phyloP scores from a whole-genome alignment of 495 filamentous ascomycete genomes.

The Parmelia sp. region DNA sequence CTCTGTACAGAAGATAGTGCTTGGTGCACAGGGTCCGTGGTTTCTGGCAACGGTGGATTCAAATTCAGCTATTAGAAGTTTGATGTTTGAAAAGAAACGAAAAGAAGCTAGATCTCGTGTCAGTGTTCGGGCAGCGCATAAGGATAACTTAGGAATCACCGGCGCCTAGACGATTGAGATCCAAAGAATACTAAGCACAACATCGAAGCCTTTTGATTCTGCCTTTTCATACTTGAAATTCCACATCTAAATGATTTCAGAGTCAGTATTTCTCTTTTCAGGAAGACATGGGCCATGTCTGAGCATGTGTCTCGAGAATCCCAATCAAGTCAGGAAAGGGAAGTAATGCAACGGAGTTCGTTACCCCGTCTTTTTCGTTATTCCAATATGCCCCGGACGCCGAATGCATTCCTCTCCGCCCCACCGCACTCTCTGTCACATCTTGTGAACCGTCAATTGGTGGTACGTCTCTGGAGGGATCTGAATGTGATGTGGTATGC shows the following conservation, averaged over 20 bases:
- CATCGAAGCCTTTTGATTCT: constrained; percentile 79
- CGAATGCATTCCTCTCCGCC: constrained; percentile 81
- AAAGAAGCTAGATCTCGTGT: background rate
- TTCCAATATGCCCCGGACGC: constrained; percentile 96
- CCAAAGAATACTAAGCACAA: constrained; percentile 90
- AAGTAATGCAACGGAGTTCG: no score
- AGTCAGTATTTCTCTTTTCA: no score
- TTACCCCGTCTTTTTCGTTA: constrained; percentile 88
- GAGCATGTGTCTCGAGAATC: no score
- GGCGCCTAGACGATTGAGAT: constrained; percentile 45
- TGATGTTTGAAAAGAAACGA: background rate
- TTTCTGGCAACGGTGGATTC: constrained; percentile 86
- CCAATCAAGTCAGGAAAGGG: no score
- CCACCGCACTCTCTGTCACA: constrained; percentile 16
- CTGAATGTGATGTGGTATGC: constrained; percentile 53
- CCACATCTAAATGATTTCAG: no score
- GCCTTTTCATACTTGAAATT: constrained; percentile 88
- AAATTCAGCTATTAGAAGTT: constrained; percentile 45
- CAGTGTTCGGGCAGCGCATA: background rate
- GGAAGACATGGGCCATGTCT: no score
- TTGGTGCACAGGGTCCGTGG: constrained; percentile 80
- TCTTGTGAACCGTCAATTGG: constrained; percentile 3
- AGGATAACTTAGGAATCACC: background rate
- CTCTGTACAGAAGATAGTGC: constrained; percentile 63
- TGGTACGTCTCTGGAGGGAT: background rate